A percentile compares a stretch with the other conserved stretches of the same genome.
Conservation (phyloP, 768 basidiomycete species). For the Boletales sp. region DNA sequence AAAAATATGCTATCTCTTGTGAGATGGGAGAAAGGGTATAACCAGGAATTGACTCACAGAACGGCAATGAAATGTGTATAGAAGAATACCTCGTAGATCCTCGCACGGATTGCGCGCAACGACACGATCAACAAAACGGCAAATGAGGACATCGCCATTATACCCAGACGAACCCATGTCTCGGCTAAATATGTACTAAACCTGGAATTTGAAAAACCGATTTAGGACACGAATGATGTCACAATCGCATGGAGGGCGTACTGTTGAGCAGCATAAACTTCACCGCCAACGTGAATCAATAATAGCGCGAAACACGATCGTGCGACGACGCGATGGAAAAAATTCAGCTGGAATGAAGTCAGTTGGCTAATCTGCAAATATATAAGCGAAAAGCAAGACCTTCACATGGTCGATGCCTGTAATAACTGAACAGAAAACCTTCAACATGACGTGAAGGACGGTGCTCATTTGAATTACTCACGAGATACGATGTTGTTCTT, state of each 20-base stretch:
- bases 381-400: constrained; percentile 3
- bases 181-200: not conserved
- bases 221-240: not conserved
- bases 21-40: not conserved
- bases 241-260: not conserved
- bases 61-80: constrained; percentile 43
- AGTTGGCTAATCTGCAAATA: not conserved
- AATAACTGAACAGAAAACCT: constrained; percentile 13
- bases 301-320: constrained; percentile 44
- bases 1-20: constrained; percentile 29
- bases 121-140: constrained; percentile 45
- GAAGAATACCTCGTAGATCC: constrained; percentile 52
- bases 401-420: constrained; percentile 28
- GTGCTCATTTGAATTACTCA: constrained; percentile 9
- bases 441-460: not conserved
- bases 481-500: constrained; percentile 48
- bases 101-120: constrained; percentile 44
- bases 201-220: not conserved
- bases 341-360: constrained; percentile 32
- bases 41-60: constrained; percentile 28
- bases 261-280: constrained; percentile 5
- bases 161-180: constrained; percentile 30
- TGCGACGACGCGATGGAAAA: constrained; percentile 46
- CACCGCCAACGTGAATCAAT: constrained; percentile 43
- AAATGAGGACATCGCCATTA: constrained; percentile 37